A percentile compares a stretch with the other conserved stretches of the same genome.
Evolutionary conservation across 2,329 filamentous ascomycete genomes (phyloP).

Genomic region (Penicillium griseofulvum): DNA sequence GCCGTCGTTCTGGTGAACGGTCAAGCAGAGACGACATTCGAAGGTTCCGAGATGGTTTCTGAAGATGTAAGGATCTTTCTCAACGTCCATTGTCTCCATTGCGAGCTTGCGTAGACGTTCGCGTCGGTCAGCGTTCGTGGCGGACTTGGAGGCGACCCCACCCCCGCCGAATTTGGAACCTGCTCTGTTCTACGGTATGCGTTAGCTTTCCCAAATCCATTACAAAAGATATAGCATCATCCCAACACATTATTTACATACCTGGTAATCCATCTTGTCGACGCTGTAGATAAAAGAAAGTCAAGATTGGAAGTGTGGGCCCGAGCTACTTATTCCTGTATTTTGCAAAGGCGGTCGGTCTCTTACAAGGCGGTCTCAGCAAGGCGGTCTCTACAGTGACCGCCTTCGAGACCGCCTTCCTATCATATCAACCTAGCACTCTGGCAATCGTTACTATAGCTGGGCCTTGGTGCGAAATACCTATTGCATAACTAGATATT

Average conservation of each 20-base stretch:
- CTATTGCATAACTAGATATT: background rate
- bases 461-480: background rate
- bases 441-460: background rate
- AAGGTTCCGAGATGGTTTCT: slow-evolving; percentile 98
- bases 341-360: background rate
- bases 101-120: slow-evolving; percentile 97
- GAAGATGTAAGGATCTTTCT: slow-evolving; percentile 99
- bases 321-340: slow-evolving; percentile 12
- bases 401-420: slow-evolving; percentile 2
- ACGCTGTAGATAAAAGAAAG: slow-evolving; percentile 4
- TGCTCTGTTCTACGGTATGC: slow-evolving; percentile 70
- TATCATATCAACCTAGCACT: background rate
- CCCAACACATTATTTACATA: slow-evolving; percentile 20
- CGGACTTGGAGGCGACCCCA: slow-evolving; percentile 88
- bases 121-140: slow-evolving; percentile 93
- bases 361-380: no score
- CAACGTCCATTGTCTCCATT: slow-evolving; percentile 96
- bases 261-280: slow-evolving; percentile 52
- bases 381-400: no score
- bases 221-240: no score
- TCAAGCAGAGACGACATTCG: slow-evolving; percentile 94
- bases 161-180: slow-evolving; percentile 98
- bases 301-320: no score
- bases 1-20: slow-evolving; percentile 97
- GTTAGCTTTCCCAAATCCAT: slow-evolving; percentile 9